Base-by-base conservation (phyloP, 2,329 filamentous ascomycete genomes). In the Orbilia blumenaviensis region DNA sequence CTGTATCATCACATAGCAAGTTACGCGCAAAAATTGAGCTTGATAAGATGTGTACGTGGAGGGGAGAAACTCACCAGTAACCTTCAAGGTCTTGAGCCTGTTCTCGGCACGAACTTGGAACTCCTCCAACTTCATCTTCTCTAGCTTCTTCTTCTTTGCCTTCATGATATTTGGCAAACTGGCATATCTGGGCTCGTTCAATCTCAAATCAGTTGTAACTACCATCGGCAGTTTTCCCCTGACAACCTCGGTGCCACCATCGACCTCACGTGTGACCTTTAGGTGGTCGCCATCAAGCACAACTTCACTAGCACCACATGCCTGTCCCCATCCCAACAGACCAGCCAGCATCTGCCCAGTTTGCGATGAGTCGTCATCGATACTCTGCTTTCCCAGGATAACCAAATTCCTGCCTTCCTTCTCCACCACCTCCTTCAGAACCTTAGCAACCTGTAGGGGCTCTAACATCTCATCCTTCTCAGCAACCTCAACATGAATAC, bases 151-250 rank as follows among this genome's bases (percentile, higher is more conserved):
- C 92, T 98, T 99, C 91, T 99, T 99, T 63, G 95, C 95, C 90
- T 98, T 99, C 95, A 99, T 99, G 79, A 99, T 98, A 83, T 98
- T 98, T 60, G 94, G 94, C 88, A 99, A 84, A 84, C 89, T 97
- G 21, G 94, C 95, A 83, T 97, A 99, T 78, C 95, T 87, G 74
- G 95, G 95, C 88, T 96, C 93, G 82, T 99, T 99, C 83, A 99
- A 85, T 62, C 95, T 86, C 85, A 99, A 84, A 86, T 99, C 95
- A 77, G 95, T 97, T 77, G 95, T 99, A 80, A 99, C 92, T 62
- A 99, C 86, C 89, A 98, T 90, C 0, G 95, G 95, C 84, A 99
- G 84, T 86, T 91, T 92, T 0, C 92, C 90, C 83, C 87, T 88
- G 66, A 99, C 86, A 78, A 94, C 97, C 87, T 98, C 95, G 38